phyloP scores from a whole-genome alignment of 1,284 basidiomycete species.

The Caloboletus firmus region DNA sequence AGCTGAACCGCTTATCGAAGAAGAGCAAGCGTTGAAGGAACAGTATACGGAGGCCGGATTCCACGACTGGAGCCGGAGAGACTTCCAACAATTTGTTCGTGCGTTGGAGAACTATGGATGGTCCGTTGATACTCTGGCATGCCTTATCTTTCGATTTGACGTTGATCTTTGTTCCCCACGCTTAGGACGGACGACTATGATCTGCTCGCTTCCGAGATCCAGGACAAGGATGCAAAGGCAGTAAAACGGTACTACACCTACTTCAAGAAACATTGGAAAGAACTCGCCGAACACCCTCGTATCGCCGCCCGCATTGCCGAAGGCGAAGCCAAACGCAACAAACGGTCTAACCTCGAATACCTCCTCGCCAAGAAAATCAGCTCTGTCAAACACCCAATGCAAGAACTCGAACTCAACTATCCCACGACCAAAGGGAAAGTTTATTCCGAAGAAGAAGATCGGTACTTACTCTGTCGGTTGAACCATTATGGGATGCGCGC shows the following conservation, averaged over 20 bases:
- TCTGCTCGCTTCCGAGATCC: conserved; percentile 82
- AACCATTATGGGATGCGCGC: conserved; percentile 90
- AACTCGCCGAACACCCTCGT: conserved; percentile 75
- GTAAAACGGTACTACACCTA: conserved; percentile 81
- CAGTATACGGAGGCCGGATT: conserved; percentile 80
- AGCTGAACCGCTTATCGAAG: conserved; percentile 88
- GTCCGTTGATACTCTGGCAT: conserved; percentile 40
- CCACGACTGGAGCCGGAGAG: conserved; percentile 86
- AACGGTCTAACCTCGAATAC: conserved; percentile 81
- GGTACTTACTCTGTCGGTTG: conserved; percentile 90
- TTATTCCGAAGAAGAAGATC: conserved; percentile 96
- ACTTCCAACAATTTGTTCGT: conserved; percentile 90
- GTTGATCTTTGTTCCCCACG: not conserved
- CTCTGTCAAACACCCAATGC: conserved; percentile 85
- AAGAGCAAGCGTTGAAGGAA: conserved; percentile 81
- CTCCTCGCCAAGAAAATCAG: conserved; percentile 79
- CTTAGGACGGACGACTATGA: conserved; percentile 77
- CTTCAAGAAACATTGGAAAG: conserved; percentile 90
- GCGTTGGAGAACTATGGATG: conserved; percentile 88
- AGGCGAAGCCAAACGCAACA: conserved; percentile 84
- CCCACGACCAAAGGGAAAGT: conserved; percentile 95
- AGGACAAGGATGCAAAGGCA: conserved; percentile 82
- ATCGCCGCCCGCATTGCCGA: conserved; percentile 79
- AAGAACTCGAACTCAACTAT: conserved; percentile 92
- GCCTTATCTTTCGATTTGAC: not conserved